Conservation (phyloP, 768 basidiomycete species). For the Pleurotus tuoliensis region DNA sequence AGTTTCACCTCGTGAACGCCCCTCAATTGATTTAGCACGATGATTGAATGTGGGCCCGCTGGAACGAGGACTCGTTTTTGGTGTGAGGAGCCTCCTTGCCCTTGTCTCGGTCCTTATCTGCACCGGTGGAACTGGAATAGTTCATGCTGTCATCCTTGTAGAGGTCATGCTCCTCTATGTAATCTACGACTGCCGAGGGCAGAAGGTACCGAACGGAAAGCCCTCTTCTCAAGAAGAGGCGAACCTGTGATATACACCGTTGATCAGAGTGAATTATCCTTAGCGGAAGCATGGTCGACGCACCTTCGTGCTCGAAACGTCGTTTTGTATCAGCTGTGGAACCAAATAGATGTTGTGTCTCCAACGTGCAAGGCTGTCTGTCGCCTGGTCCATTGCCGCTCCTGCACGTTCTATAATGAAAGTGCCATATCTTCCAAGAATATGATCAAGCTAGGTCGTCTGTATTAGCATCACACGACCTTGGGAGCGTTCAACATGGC, state of each 20-base stretch:
- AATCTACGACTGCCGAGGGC: slow-evolving; percentile 87
- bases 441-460: slow-evolving; percentile 78
- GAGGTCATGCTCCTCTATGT: slow-evolving; percentile 83
- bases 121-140: not conserved
- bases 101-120: slow-evolving; percentile 3
- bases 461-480: slow-evolving; percentile 9
- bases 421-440: slow-evolving; percentile 90
- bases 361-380: slow-evolving; percentile 70
- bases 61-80: not conserved
- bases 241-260: slow-evolving; percentile 33
- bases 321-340: slow-evolving; percentile 93
- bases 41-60: not conserved
- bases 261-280: not conserved
- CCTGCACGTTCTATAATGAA: slow-evolving; percentile 95
- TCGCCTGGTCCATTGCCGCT: slow-evolving; percentile 83
- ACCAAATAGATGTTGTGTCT: slow-evolving; percentile 87
- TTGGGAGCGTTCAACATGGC: slow-evolving; percentile 26
- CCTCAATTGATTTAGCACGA: not conserved
- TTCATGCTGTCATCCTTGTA: slow-evolving; percentile 60
- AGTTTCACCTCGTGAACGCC: not conserved
- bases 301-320: slow-evolving; percentile 94
- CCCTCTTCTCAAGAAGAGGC: slow-evolving; percentile 73
- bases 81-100: not conserved
- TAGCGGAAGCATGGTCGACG: not conserved
- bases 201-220: slow-evolving; percentile 87